Evolutionary conservation across 441 rosid species (phyloP), one percentile per base, ranked within the genome.

Genomic region (Eruca vesicaria): DNA sequence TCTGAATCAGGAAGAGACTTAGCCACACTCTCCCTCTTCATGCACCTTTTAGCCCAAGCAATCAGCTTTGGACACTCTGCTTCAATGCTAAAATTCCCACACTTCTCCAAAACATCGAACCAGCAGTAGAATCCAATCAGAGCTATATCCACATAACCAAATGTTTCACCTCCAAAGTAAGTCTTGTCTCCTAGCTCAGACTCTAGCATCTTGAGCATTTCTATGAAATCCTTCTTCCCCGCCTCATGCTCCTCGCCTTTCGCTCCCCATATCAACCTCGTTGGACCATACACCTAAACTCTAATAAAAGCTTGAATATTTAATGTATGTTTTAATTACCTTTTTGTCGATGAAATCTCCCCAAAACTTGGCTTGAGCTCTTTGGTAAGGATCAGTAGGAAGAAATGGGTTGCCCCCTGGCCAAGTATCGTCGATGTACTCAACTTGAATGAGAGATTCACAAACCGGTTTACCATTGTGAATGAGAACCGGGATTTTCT

Each of bases 251-350:
- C 10, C 41, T 35, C 41, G 10, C 41, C 41, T 35, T 35, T 35
- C 12, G 41, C 14, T 9, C 41, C 41, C 41, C 41, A 35, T 35
- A 35, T 35, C 41, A 35, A 35, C 55, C 29, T 69, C 70, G 61
- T 60, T 56, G 75, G 79, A 2, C 70, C 79, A 15, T 63, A 55
- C 21, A 76, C 32, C 79, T 76, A 45, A 45, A 15, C 4, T 15
- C 19, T 15, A 48, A 29, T 29, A 29, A 29, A 29, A 29, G 32
- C 32, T 29, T 29, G 4, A 26, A 2, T 0, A 2, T 26, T 26
- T 26, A 36, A 36, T n/a, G 5, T 14, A 36, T 12, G n/a, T 36
- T 36, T 36, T 28, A 28, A 10, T 18, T 4, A 56, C 60, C 60
- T 56, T 56, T 56, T 56, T 23, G 32, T 56, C 61, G 61, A 56